These are phyloP conservation scores for Eucalyptus regnans DNA, from an alignment of 345 rosid species.

Conservation along the genomic window DNA sequence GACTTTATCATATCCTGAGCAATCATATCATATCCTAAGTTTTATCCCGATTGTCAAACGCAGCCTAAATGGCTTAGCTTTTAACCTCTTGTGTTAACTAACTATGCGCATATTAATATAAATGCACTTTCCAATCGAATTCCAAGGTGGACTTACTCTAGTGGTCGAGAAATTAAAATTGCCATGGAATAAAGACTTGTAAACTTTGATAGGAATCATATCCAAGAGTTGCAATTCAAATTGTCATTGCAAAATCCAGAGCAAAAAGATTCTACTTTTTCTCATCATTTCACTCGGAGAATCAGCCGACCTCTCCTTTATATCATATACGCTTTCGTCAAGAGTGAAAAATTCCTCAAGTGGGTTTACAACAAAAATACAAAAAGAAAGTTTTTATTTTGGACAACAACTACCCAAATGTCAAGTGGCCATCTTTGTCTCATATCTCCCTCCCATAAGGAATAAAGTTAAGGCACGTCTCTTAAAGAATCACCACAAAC, in stretches of 20 bases:
- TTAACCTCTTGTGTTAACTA: not conserved
- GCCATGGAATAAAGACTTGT: not conserved
- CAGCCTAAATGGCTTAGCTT: not conserved
- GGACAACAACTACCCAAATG: not conserved
- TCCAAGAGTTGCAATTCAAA: not conserved
- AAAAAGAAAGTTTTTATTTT: not conserved
- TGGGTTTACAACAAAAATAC: not conserved
- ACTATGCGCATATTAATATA: not conserved
- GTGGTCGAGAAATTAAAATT: not conserved
- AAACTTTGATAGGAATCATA: not conserved
- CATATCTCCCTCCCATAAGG: not conserved
- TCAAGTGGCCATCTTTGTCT: not conserved
- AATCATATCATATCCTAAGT: too few relatives aligned
- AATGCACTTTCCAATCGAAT: not conserved
- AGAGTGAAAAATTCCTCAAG: not conserved
- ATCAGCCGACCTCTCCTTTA: not conserved
- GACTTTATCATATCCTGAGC: rapidly evolving
- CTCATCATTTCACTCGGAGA: not conserved
- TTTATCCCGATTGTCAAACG: rapidly evolving
- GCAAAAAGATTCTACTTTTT: not conserved
- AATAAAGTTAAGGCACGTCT: not conserved
- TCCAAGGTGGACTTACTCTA: not conserved
- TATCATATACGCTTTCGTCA: not conserved
- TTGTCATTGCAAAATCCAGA: not conserved
- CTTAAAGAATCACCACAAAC: not conserved